A percentile compares a stretch with the other conserved stretches of the same genome.
These are phyloP conservation scores for Chlorella ohadii DNA, from an alignment of 139 green algal species.

Conservation along the genomic window DNA sequence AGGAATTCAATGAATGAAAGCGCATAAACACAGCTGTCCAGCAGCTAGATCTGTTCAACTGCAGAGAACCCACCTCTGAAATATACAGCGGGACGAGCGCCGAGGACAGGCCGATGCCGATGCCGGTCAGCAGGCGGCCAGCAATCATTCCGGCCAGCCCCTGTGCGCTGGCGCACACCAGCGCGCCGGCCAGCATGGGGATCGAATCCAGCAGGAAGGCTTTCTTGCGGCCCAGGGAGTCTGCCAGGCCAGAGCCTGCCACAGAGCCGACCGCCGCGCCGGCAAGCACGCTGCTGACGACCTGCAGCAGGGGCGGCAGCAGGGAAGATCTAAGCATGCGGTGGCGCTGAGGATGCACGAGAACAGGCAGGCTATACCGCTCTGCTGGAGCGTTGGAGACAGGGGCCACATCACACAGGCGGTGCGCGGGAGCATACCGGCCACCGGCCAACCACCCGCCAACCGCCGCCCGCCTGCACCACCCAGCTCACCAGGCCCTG, in stretches of 20 bases:
- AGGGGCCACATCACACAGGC: too few relatives aligned
- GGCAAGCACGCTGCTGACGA: slow-evolving; percentile 85
- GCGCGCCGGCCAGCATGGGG: slow-evolving; percentile 76
- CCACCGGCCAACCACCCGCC: neutral
- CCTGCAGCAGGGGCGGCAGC: slow-evolving; percentile 46
- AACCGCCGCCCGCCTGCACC: neutral
- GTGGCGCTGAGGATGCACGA: too few relatives aligned
- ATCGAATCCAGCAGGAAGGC: slow-evolving; percentile 75
- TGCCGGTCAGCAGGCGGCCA: slow-evolving; percentile 83
- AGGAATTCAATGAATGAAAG: too few relatives aligned
- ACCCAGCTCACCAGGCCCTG: slow-evolving; percentile 72
- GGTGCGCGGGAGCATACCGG: neutral
- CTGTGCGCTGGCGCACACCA: slow-evolving; percentile 74
- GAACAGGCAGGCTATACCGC: too few relatives aligned
- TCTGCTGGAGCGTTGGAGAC: too few relatives aligned
- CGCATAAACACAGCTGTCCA: neutral
- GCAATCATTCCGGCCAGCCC: slow-evolving; percentile 71
- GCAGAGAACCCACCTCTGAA: slow-evolving; percentile 78
- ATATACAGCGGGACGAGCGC: slow-evolving; percentile 97
- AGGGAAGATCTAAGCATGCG: neutral
- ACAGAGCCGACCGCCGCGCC: slow-evolving; percentile 81
- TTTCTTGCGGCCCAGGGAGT: slow-evolving; percentile 70
- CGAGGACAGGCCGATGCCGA: slow-evolving; percentile 93
- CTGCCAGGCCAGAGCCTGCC: slow-evolving; percentile 73
- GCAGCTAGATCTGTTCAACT: slow-evolving; percentile 69